These are phyloP conservation scores for Cryphonectria carpinicola DNA, from an alignment of 2,329 filamentous ascomycete genomes.

Conservation along the genomic window DNA sequence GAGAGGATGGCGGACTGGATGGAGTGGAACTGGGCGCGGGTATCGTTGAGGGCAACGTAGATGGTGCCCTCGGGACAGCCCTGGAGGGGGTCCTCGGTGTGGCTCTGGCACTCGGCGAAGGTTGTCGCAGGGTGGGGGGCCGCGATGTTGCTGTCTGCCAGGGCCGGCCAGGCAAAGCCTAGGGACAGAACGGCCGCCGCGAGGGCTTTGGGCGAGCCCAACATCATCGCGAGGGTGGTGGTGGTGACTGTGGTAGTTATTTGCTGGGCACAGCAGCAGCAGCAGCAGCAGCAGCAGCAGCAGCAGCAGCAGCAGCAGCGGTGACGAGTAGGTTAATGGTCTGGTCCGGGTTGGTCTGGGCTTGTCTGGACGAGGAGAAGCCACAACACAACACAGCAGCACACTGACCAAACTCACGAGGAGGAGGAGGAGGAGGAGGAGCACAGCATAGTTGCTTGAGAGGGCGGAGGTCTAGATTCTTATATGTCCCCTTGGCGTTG, in stretches of 20 bases:
- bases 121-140: conserved; percentile 34
- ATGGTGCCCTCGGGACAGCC: conserved; percentile 47
- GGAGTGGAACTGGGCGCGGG: conserved; percentile 42
- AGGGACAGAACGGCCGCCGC: conserved; percentile 25
- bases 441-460: neutral
- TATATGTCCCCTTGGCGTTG: neutral
- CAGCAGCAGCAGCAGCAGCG: too few species aligned
- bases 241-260: neutral
- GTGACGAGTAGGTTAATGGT: neutral
- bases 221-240: conserved; percentile 19
- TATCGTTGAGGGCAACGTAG: conserved; percentile 44
- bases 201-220: conserved; percentile 18
- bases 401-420: neutral
- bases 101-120: conserved; percentile 39
- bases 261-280: neutral
- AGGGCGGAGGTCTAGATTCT: neutral
- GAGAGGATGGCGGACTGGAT: conserved; percentile 48
- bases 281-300: too few species aligned
- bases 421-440: neutral
- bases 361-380: neutral
- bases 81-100: conserved; percentile 39
- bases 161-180: conserved; percentile 20
- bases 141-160: conserved; percentile 24
- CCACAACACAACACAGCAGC: neutral
- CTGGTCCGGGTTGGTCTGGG: neutral